Evolutionary conservation across 1,139 yeast genomes (phyloP).

Genomic region (Arxiozyma slooffiae): DNA sequence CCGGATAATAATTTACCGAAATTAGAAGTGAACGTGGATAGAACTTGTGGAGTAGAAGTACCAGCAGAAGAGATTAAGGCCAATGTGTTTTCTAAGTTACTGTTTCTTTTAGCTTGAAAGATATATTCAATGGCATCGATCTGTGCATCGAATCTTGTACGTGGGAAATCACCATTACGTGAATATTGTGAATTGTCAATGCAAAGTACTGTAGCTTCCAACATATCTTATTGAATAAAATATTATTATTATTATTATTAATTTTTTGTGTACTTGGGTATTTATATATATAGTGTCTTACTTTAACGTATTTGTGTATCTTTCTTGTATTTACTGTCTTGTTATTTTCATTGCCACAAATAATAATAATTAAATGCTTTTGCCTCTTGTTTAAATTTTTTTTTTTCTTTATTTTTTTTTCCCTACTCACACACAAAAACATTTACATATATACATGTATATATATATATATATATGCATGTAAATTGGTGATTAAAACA

Average conservation of each 20-base stretch:
- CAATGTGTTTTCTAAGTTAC: conserved; percentile 91
- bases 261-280: too few species aligned
- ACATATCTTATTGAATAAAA: conserved; percentile 33
- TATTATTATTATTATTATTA: too few species aligned
- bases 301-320: too few species aligned
- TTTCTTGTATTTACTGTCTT: too few species aligned
- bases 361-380: too few species aligned
- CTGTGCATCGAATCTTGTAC: conserved; percentile 89
- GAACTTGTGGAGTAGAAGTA: conserved; percentile 75
- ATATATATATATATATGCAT: too few species aligned
- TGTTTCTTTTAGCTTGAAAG: conserved; percentile 74
- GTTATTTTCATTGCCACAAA: too few species aligned
- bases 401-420: too few species aligned
- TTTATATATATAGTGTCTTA: too few species aligned
- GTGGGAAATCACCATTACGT: conserved; percentile 89
- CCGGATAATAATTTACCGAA: conserved; percentile 85
- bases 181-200: conserved; percentile 93
- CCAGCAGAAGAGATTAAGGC: conserved; percentile 75
- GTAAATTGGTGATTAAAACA: not conserved
- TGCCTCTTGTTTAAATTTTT: not conserved
- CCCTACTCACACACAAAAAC: too few species aligned
- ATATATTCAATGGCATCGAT: conserved; percentile 83
- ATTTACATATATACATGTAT: too few species aligned
- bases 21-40: conserved; percentile 80
- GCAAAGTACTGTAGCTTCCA: conserved; percentile 93